Evolutionary conservation across 169 alveolate species (phyloP), one percentile per base, ranked within the genome.

Genomic region (Eimeria acervulina): DNA sequence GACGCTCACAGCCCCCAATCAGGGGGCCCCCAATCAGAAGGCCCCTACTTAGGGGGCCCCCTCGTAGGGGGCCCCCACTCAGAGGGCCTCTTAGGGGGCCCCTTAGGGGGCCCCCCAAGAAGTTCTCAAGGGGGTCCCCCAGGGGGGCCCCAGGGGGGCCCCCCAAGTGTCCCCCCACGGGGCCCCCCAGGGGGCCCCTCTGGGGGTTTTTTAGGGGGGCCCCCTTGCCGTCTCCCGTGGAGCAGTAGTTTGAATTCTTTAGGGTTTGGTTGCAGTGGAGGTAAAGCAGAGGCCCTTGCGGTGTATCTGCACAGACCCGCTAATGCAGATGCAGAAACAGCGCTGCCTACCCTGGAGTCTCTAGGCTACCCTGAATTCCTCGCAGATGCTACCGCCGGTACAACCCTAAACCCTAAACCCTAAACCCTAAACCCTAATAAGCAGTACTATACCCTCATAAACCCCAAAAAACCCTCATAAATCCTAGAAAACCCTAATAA

Each of bases 21-120:
- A 19, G 66, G 66, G n/a, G n/a, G n/a, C n/a, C n/a, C n/a, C n/a
- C n/a, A n/a, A n/a, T n/a, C 59, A 12, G 7, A 51, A 12, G 74
- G 31, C 74, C 74, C 10, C 74, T n/a, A 21, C 74, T 63, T n/a
- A n/a, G 74, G 74, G 74, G 74, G 74, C 74, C 74, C 74, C 74
- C 10, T 52, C n/a, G n/a, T 13, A 52, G 66, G 74, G 74, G 74
- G 38, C n/a, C 17, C 66, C 66, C 19, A 19, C 66, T 21, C 38
- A 8, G 59, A 17, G 59, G 2, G 2, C 0, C 59, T 17, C 59
- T 17, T 10, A 12, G 15, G 59, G 59, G 59, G 59, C 59, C 59
- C 59, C 2, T 51, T 17, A 51, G 15, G 6, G 59, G 59, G 59
- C 59, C 59, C 59, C n/a, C n/a, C n/a, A n/a, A n/a, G n/a, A n/a